Base-by-base conservation (phyloP, 371 early-diverging fungal genomes). In the Polyrhizophydium stewartii region DNA sequence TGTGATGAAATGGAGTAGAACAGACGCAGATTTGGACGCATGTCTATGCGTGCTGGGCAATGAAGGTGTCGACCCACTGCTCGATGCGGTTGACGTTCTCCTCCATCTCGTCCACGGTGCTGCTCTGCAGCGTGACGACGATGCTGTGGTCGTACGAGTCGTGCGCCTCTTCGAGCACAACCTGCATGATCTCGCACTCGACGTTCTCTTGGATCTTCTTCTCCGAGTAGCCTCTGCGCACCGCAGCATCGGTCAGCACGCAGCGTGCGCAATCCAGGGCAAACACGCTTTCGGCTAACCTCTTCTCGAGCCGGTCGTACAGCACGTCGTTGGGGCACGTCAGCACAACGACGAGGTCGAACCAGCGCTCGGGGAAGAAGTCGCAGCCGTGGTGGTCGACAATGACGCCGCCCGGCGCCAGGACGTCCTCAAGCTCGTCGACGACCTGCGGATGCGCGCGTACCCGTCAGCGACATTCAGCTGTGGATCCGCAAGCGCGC, bases 181-280 rank as follows among this genome's bases (percentile, higher is more conserved):
- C 93, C 71, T 94, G 93, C 93, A 99, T 95, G 67, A 97, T 98
- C 75, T 99, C 99, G 76, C 94, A 93, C 68, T 94, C 92, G 66
- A 99, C 84, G 68, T 99, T 99, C 74, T 99, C 98, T 38, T 87
- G 77, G 57, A 97, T 89, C 78, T 99, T 99, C 49, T 85, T 84
- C 49, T 80, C 70, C 64, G 83, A 83, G 73, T 99, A 99, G 50
- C 90, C 88, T 70, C 96, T 90, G 67, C 7, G 1, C 24, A 47
- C 35, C 7, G 3, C 35, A 35, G 35, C 35, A 35, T 35, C 7
- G 35, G 35, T 7, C 35, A 35, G 3, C 35, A 35, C 13, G 35
- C n/a, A n/a, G n/a, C 35, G 35, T 35, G 35, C 35, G 13, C 35
- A 35, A 13, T 35, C 7, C 35, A 3, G 7, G 7, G 7, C 35